Base-by-base conservation (phyloP, 1,284 basidiomycete genomes). In the Ustilago bromivora region DNA sequence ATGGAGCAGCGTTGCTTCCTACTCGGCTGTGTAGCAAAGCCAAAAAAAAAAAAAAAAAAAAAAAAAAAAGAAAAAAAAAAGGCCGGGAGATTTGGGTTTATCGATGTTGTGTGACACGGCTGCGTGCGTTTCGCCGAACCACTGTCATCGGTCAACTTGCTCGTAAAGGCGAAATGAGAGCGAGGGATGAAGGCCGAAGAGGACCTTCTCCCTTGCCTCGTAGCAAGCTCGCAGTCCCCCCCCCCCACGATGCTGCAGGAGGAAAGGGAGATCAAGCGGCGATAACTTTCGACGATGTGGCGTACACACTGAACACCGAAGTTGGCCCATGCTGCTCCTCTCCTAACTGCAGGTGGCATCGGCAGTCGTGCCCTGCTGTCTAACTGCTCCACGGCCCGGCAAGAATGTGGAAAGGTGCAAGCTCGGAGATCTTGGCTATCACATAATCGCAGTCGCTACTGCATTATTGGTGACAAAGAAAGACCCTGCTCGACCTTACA, bases 131-230 rank as follows among this genome's bases (percentile, higher is more conserved):
- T n/a, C 2, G 38, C 31, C 28, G 17, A 32, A 19, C 47, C 32
- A 57, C 41, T 41, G 40, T 10, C 12, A n/a, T 57, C 56, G 56
- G 56, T 57, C 56, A 57, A 57, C 40, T 47, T 47, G 23, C n/a
- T 19, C 31, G 49, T 31, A 23, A 51, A 32, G 11, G 31, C 31
- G 12, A 51, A 28, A 28, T 19, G 31, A 51, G 46, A 19, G 19
- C n/a, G n/a, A 49, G 23, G 34, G 49, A 49, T 49, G 31, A 51
- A 51, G 28, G 2, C 28, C 49, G 23, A 15, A 4, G 11, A 7
- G n/a, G 28, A n/a, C 28, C 49, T 11, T 51, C 13, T 28, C 28
- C 28, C 43, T 46, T 51, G n/a, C 11, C 46, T 19, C 23, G 7
- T 28, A 6, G 23, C 46, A 23, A 23, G 23, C 23, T 23, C 23